Conservation (phyloP, 306 rosid species). For the Castanospermum australe region DNA sequence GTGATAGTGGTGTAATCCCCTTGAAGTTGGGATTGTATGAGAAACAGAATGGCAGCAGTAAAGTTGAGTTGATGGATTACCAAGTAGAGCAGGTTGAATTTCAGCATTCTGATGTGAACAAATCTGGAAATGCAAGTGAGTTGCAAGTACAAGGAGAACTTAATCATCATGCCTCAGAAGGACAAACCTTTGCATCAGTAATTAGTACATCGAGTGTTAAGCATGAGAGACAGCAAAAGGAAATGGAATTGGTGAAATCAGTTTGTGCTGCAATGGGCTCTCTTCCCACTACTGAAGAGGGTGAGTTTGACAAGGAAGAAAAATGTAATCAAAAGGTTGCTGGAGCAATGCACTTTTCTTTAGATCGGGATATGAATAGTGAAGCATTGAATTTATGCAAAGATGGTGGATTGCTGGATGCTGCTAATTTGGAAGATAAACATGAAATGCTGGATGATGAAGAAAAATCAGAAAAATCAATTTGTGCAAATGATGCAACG, state of each 20-base stretch:
- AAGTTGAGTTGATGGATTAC: slow-evolving; percentile 36
- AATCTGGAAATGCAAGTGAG: slow-evolving; percentile 18
- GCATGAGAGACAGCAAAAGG: slow-evolving; percentile 29
- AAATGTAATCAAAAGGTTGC: slow-evolving; percentile 21
- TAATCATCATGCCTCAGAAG: slow-evolving; percentile 29
- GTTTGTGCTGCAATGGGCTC: slow-evolving; percentile 17
- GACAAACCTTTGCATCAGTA: background rate
- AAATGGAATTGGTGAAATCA: slow-evolving; percentile 24
- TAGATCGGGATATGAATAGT: slow-evolving; percentile 25
- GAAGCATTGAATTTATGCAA: slow-evolving; percentile 27
- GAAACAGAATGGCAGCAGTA: slow-evolving; percentile 26
- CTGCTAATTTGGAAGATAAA: slow-evolving; percentile 5
- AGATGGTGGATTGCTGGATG: background rate
- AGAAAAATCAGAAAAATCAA: slow-evolving; percentile 19
- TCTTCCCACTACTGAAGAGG: slow-evolving; percentile 31
- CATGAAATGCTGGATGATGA: slow-evolving; percentile 22
- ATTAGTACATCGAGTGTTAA: slow-evolving; percentile 11
- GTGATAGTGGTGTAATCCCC: slow-evolving; percentile 26
- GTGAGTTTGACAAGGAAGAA: slow-evolving; percentile 35
- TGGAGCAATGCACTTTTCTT: slow-evolving; percentile 13
- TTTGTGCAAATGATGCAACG: slow-evolving; percentile 5
- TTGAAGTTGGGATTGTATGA: slow-evolving; percentile 9
- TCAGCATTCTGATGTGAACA: slow-evolving; percentile 4
- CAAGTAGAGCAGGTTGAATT: slow-evolving; percentile 33
- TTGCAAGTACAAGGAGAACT: slow-evolving; percentile 10